These are phyloP conservation scores for Fusarium buharicum DNA, from an alignment of 2,329 filamentous ascomycete genomes.

Conservation along the genomic window DNA sequence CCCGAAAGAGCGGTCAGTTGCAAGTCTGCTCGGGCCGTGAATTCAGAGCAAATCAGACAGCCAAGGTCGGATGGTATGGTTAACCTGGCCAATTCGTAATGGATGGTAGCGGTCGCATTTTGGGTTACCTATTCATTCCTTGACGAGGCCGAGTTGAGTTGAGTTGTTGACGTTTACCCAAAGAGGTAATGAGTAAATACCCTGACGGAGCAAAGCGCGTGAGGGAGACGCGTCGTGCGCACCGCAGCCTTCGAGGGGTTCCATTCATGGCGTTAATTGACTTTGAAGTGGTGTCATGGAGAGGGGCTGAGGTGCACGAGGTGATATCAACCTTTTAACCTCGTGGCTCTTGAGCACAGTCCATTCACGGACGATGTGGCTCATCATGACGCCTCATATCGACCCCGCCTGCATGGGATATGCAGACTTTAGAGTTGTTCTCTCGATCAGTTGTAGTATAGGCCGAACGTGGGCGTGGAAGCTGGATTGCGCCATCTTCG, in stretches of 20 bases:
- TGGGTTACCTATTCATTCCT: conserved; percentile 33
- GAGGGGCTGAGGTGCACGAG: neutral
- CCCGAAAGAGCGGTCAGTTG: conserved; percentile 28
- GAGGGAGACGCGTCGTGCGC: conserved; percentile 24
- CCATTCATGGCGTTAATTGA: conserved; percentile 6
- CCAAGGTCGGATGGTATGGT: neutral
- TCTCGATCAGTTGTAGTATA: too few relatives aligned
- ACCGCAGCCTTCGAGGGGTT: neutral
- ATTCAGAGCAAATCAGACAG: neutral
- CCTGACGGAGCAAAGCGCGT: conserved; percentile 20
- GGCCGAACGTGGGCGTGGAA: neutral
- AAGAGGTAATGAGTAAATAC: conserved; percentile 37
- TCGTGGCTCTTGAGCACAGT: conserved; percentile 6
- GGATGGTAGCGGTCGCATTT: conserved; percentile 27
- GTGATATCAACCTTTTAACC: neutral
- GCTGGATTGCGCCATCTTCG: neutral
- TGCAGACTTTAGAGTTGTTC: conserved; percentile 10
- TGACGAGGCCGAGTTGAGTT: conserved; percentile 3
- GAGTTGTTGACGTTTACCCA: conserved; percentile 22
- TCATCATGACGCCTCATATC: conserved; percentile 23
- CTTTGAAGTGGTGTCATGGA: conserved; percentile 4
- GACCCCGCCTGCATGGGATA: conserved; percentile 24
- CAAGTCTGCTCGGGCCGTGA: neutral
- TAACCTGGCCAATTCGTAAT: neutral
- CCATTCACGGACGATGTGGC: neutral